Conservation (phyloP, 2,329 filamentous ascomycete genomes). For the Fusarium devonianum region DNA sequence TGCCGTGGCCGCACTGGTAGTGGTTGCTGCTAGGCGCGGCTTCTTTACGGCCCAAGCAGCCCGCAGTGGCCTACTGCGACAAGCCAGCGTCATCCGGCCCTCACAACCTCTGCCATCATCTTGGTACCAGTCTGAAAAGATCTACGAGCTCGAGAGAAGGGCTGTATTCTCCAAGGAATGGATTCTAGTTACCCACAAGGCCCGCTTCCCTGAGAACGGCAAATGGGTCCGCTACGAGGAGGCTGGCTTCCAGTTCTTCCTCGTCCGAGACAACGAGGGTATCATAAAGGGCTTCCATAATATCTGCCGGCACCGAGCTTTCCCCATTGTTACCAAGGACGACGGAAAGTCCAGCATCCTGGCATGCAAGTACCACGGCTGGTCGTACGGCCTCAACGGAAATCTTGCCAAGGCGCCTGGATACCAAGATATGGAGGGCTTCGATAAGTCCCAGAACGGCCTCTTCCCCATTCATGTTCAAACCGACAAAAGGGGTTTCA, state of each 20-base stretch:
- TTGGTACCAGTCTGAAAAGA: conserved; percentile 61
- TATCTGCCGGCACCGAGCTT: conserved; percentile 67
- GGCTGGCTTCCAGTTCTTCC: conserved; percentile 63
- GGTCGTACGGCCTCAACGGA: conserved; percentile 67
- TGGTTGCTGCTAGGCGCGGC: conserved; percentile 1
- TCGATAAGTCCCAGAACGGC: conserved; percentile 62
- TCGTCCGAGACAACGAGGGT: conserved; percentile 61
- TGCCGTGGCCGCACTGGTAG: neutral
- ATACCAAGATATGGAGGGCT: conserved; percentile 62
- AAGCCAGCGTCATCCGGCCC: conserved; percentile 8
- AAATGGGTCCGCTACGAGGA: conserved; percentile 63
- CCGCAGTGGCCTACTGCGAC: conserved; percentile 19
- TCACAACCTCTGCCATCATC: conserved; percentile 31
- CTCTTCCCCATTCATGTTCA: conserved; percentile 62
- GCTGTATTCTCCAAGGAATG: conserved; percentile 65
- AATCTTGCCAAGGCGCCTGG: conserved; percentile 66
- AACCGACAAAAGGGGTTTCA: conserved; percentile 60
- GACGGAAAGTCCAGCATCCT: conserved; percentile 60
- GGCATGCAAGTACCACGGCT: conserved; percentile 67
- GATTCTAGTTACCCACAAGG: conserved; percentile 62
- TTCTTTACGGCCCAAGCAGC: conserved; percentile 18
- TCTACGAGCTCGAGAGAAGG: conserved; percentile 63
- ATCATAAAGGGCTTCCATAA: conserved; percentile 68
- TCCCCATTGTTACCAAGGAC: conserved; percentile 60
- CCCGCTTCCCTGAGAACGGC: conserved; percentile 58